Percentiles rank a stretch among this genome's conserved stretches.
Evolutionary conservation across 1,139 yeast species (phyloP).

Genomic region (Protomyces inundatus): DNA sequence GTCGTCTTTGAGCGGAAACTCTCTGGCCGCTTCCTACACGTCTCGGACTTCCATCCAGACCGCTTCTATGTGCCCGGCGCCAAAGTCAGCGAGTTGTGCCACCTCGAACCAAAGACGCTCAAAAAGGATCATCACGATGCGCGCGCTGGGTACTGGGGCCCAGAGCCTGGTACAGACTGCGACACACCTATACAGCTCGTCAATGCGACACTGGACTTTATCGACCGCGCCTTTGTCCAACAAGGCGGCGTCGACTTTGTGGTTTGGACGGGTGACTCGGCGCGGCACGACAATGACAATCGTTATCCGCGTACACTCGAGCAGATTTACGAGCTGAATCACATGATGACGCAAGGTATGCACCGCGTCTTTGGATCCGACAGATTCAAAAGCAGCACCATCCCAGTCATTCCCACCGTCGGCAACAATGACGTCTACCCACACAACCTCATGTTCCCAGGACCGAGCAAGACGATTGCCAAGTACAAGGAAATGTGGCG

Average conservation of each 20-base stretch:
- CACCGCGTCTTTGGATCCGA: slow-evolving; percentile 45
- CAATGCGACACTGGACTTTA: slow-evolving; percentile 63
- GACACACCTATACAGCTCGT: slow-evolving; percentile 59
- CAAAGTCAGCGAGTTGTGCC: slow-evolving; percentile 52
- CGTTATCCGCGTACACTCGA: slow-evolving; percentile 62
- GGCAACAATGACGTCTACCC: slow-evolving; percentile 90
- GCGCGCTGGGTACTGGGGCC: slow-evolving; percentile 66
- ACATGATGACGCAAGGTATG: slow-evolving; percentile 52
- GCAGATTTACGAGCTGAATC: slow-evolving; percentile 66
- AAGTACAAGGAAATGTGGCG: slow-evolving; percentile 71
- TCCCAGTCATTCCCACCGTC: slow-evolving; percentile 32
- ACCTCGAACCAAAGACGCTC: slow-evolving; percentile 37
- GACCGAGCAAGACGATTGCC: slow-evolving; percentile 70
- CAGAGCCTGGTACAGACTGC: slow-evolving; percentile 71
- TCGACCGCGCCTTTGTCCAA: slow-evolving; percentile 54
- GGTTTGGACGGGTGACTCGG: slow-evolving; percentile 87
- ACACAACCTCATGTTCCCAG: slow-evolving; percentile 74
- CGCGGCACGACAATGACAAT: slow-evolving; percentile 80
- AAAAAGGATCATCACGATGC: slow-evolving; percentile 35
- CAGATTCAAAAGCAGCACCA: slow-evolving; percentile 40
- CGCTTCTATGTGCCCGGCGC: slow-evolving; percentile 57
- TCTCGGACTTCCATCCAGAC: slow-evolving; percentile 79
- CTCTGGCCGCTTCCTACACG: slow-evolving; percentile 17
- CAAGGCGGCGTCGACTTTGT: slow-evolving; percentile 57
- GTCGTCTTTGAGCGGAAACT: background rate